phyloP scores from a whole-genome alignment of 2,329 filamentous ascomycete genomes.

The Aspergillus sp. region DNA sequence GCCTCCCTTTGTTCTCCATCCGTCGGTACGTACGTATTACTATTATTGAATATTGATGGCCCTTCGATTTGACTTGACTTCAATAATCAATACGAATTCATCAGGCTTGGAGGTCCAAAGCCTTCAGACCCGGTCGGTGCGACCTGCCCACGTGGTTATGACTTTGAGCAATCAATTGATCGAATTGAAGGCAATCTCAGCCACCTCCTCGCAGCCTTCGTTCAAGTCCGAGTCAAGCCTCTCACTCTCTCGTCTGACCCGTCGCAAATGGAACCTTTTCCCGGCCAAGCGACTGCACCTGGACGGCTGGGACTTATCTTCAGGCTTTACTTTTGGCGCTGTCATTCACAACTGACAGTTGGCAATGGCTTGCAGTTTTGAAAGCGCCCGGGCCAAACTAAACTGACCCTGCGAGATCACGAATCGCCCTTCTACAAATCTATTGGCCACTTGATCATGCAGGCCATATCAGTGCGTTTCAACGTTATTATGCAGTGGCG shows the following conservation, averaged over 20 bases:
- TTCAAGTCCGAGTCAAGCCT: not conserved
- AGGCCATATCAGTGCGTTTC: slow-evolving; percentile 12
- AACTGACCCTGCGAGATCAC: not conserved
- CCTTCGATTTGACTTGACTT: not conserved
- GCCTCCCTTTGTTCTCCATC: not conserved
- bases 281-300: not conserved
- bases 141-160: no score
- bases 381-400: not conserved
- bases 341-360: slow-evolving; percentile 3
- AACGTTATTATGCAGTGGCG: slow-evolving; percentile 5
- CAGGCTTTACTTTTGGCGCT: not conserved
- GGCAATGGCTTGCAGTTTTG: not conserved
- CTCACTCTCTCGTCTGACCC: not conserved
- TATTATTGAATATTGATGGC: not conserved
- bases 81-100: not conserved
- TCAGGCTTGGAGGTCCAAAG: no score
- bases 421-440: not conserved
- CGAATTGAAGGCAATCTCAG: not conserved
- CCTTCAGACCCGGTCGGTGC: no score
- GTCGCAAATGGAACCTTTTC: not conserved
- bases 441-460: slow-evolving; percentile 2
- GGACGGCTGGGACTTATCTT: not conserved
- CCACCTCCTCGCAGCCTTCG: not conserved
- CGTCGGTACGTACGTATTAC: not conserved
- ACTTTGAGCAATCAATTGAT: no score